phyloP scores from a whole-genome alignment of 2,329 filamentous ascomycete genomes.

The Coniochaeta sp. region DNA sequence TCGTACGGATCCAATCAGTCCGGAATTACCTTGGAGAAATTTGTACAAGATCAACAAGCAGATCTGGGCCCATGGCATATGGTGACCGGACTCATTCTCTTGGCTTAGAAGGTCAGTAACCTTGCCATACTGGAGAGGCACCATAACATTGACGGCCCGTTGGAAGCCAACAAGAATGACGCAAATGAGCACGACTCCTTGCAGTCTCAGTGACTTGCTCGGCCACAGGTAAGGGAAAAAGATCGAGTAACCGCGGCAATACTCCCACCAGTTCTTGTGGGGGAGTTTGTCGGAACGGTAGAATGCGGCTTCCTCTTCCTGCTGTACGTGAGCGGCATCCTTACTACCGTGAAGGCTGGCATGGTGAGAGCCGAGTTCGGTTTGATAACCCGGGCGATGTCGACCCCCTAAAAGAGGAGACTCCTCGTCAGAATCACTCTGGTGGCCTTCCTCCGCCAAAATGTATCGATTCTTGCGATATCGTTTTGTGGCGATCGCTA shows the following conservation, averaged over 20 bases:
- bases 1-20: slow-evolving; percentile 74
- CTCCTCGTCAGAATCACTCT: slow-evolving; percentile 42
- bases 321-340: slow-evolving; percentile 31
- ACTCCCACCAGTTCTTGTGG: slow-evolving; percentile 92
- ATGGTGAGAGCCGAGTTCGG: slow-evolving; percentile 19
- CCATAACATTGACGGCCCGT: slow-evolving; percentile 76
- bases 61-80: slow-evolving; percentile 68
- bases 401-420: slow-evolving; percentile 54
- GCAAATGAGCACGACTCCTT: slow-evolving; percentile 74
- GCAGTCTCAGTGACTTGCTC: slow-evolving; percentile 64
- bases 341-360: slow-evolving; percentile 30
- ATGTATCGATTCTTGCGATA: slow-evolving; percentile 31
- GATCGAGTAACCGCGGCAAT: slow-evolving; percentile 81
- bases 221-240: slow-evolving; percentile 99
- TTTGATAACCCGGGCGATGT: slow-evolving; percentile 24
- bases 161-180: slow-evolving; percentile 74
- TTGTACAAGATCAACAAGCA: slow-evolving; percentile 70
- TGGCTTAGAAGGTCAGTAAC: slow-evolving; percentile 66
- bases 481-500: slow-evolving; percentile 33
- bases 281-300: slow-evolving; percentile 83
- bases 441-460: slow-evolving; percentile 31
- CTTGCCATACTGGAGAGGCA: slow-evolving; percentile 71
- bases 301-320: slow-evolving; percentile 68
- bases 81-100: slow-evolving; percentile 29
- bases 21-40: slow-evolving; percentile 81